phyloP scores from a whole-genome alignment of 106 monocot genomes.

The Alisma plantagoaquatica region DNA sequence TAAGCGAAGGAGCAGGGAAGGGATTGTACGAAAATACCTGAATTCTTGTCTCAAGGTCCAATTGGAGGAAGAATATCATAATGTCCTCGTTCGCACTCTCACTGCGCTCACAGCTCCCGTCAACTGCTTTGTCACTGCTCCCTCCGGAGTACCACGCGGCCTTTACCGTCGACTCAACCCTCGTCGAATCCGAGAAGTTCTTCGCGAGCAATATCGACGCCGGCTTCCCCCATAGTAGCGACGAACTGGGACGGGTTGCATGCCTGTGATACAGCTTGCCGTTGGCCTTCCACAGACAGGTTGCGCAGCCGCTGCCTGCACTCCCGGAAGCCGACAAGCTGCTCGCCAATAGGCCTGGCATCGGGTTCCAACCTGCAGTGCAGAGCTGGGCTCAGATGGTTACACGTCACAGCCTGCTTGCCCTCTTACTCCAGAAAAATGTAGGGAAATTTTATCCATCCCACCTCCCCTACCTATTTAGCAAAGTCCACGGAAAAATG shows the following conservation, averaged over 20 bases:
- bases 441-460: too few species aligned
- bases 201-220: constrained; percentile 5
- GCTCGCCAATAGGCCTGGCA: constrained; percentile 33
- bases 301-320: constrained; percentile 18
- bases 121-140: constrained; percentile 23
- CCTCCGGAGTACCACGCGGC: constrained; percentile 55
- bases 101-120: constrained; percentile 62
- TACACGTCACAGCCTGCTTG: too few species aligned
- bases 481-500: too few species aligned
- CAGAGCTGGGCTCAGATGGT: too few species aligned
- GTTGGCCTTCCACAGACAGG: constrained; percentile 14
- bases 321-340: constrained; percentile 19
- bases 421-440: too few species aligned
- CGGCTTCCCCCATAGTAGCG: constrained; percentile 4
- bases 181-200: too few species aligned
- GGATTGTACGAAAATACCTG: constrained; percentile 29
- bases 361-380: too few species aligned
- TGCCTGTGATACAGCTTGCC: constrained; percentile 7
- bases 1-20: background rate
- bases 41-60: constrained; percentile 79
- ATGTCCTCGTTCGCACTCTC: constrained; percentile 88
- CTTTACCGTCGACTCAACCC: constrained; percentile 18
- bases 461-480: too few species aligned
- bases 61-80: constrained; percentile 76
- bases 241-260: constrained; percentile 16